Base-by-base conservation (phyloP, 164 flowering plant species). In the Berberis vulgaris region DNA sequence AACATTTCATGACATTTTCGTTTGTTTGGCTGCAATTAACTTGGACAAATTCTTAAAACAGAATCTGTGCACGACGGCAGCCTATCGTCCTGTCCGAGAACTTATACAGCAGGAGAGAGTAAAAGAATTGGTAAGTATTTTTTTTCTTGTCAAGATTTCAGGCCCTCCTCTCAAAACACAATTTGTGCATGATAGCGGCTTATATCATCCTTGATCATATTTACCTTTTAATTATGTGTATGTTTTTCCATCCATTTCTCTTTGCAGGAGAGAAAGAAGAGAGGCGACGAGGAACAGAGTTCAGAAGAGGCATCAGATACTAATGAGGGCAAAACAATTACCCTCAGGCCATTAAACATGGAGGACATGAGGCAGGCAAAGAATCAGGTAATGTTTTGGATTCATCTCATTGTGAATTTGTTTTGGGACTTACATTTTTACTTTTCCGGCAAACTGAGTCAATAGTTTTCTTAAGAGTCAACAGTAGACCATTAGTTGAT, bases 351-450 rank as follows among this genome's bases (percentile, higher is more conserved):
- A 53, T 72, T 95, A 49, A 89, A 79, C 79, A 91, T 87, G 97
- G 96, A 89, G 66, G 99, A 95, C 71, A 75, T 95, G 88, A 85
- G 74, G 72, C 86, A 82, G 76, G 96, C 99, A 46, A 95, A 91
- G 78, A 86, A 83, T 72, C 96, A 95, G 92, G 99, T 89, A 77
- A 77, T 10, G 12, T 62, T 5, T 40, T 41, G 46, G 42, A 40
- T 38, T 42, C 5, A 41, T 40, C 5, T 56, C 11, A 26, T 26
- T 26, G 26, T 26, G 26, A 26, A 26, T 26, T 26, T 26, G 26
- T 26, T 26, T 26, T 26, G 26, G 26, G 26, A 26, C 26, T 26
- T 26, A 26, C 26, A 26, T 26, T 26, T 26, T 26, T 26, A 26
- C 26, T 26, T 26, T 26, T 26, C 26, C 26, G 26, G 26, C 26